Evolutionary conservation across 805 yeast genomes (phyloP).

Genomic region (Ogataea saltuana): DNA sequence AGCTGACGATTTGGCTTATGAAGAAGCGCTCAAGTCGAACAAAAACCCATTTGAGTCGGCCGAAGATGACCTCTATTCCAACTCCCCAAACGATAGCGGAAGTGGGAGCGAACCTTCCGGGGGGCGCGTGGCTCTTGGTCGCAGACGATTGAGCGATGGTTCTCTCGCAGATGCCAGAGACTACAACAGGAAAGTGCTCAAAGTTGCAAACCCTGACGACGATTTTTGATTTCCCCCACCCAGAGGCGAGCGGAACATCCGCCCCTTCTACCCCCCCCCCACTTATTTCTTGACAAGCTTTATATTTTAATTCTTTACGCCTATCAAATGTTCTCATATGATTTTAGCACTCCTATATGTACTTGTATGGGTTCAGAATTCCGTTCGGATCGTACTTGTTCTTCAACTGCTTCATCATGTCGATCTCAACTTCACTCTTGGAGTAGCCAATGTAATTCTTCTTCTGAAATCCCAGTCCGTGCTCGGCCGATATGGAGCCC

Average conservation of each 20-base stretch:
- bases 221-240: constrained; percentile 18
- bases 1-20: constrained; percentile 57
- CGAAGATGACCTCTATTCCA: constrained; percentile 40
- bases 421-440: constrained; percentile 69
- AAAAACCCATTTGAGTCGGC: constrained; percentile 65
- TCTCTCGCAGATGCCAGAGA: constrained; percentile 85
- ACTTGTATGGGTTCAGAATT: constrained; percentile 93
- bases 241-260: background rate
- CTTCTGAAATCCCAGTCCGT: constrained; percentile 97
- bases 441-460: constrained; percentile 85
- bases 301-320: background rate
- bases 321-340: background rate
- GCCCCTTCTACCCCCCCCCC: background rate
- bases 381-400: constrained; percentile 85
- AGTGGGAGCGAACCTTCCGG: constrained; percentile 23
- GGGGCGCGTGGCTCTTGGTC: constrained; percentile 70
- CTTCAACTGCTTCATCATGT: constrained; percentile 77
- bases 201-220: constrained; percentile 88
- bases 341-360: constrained; percentile 45
- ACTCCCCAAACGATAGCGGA: constrained; percentile 20
- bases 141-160: constrained; percentile 82
- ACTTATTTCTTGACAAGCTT: no score
- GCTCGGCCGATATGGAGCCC: constrained; percentile 97
- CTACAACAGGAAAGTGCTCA: constrained; percentile 74
- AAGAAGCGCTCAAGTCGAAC: constrained; percentile 56